Percentiles rank a stretch among this genome's conserved stretches.
Evolutionary conservation across 306 rosid species (phyloP).

Genomic region (Styphnolobium japonicum): DNA sequence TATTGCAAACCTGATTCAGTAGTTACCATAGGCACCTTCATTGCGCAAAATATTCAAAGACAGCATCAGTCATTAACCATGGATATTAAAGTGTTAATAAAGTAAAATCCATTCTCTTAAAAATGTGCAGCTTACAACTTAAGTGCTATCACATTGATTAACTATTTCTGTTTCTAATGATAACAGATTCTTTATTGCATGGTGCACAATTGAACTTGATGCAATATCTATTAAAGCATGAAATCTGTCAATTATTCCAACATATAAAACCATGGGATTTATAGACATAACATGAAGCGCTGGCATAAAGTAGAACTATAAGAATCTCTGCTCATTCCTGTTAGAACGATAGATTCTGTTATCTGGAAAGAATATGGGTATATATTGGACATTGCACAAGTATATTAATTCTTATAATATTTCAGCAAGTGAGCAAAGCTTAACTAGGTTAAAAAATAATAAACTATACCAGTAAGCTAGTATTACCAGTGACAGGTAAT

Average conservation of each 20-base stretch:
- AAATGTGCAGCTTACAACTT: not conserved
- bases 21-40: conserved; percentile 79
- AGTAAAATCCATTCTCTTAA: conserved; percentile 8
- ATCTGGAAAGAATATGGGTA: not conserved
- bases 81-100: conserved; percentile 3
- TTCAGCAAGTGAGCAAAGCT: not conserved
- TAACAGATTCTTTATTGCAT: not conserved
- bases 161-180: not conserved
- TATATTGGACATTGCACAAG: not conserved
- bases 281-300: not conserved
- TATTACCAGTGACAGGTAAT: not conserved
- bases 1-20: conserved; percentile 92
- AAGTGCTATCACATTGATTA: not conserved
- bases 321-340: not conserved
- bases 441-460: not conserved
- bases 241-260: not conserved
- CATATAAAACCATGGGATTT: not conserved
- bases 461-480: no score
- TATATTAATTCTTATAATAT: not conserved
- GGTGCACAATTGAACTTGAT: not conserved
- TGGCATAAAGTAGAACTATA: not conserved
- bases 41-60: conserved; percentile 21
- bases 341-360: not conserved
- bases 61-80: conserved; percentile 11
- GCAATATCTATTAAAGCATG: not conserved